phyloP scores from a whole-genome alignment of 2,329 filamentous ascomycete genomes.

The Ascochyta fabae region DNA sequence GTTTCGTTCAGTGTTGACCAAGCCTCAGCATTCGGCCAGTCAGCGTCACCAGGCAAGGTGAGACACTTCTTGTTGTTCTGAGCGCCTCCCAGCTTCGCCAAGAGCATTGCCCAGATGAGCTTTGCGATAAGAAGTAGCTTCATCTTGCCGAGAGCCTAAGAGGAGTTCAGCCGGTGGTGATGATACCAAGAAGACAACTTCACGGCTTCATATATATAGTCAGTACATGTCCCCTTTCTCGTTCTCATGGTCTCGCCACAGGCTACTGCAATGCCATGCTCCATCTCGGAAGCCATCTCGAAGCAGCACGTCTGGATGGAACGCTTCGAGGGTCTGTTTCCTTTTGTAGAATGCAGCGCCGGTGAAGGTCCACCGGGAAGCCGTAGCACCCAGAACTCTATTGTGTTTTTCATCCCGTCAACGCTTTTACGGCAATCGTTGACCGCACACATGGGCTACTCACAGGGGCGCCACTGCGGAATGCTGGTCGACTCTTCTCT shows the following conservation, averaged over 20 bases:
- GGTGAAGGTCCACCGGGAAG: constrained; percentile 10
- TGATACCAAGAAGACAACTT: constrained; percentile 3
- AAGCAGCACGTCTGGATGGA: constrained; percentile 3
- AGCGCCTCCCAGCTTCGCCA: constrained; percentile 9
- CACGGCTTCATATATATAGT: constrained; percentile 14
- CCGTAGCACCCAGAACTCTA: background rate
- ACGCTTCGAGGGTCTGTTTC: constrained; percentile 13
- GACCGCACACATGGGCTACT: background rate
- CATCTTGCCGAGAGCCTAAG: constrained; percentile 12
- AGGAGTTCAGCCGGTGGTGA: constrained; percentile 4
- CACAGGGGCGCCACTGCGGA: background rate
- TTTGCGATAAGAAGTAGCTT: constrained; percentile 17
- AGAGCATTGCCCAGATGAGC: constrained; percentile 16
- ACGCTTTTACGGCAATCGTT: constrained; percentile 8
- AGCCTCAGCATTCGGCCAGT: constrained; percentile 43
- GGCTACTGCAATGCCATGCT: constrained; percentile 6
- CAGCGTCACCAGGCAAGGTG: constrained; percentile 41
- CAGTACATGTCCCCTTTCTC: constrained; percentile 6
- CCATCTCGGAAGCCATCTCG: constrained; percentile 15
- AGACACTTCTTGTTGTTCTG: constrained; percentile 17
- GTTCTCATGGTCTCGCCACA: constrained; percentile 9
- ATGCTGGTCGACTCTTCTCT: constrained; percentile 6
- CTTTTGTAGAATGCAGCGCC: constrained; percentile 16
- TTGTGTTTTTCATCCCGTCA: background rate
- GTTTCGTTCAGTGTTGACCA: constrained; percentile 49